Evolutionary conservation across 1,284 basidiomycete species (phyloP).

Genomic region (Puccinia coronata): DNA sequence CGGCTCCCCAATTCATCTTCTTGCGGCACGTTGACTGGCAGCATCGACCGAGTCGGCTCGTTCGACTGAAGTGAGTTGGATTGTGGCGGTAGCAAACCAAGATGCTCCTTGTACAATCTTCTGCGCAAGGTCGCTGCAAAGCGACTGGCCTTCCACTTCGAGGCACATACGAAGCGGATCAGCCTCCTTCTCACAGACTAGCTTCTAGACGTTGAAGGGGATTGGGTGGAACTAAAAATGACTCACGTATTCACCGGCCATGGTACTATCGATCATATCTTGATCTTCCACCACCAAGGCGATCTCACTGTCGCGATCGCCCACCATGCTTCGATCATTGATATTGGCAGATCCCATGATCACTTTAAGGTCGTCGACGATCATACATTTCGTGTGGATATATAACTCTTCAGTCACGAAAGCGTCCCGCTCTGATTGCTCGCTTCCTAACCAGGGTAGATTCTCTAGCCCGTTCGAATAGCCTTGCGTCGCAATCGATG

Average conservation of each 20-base stretch:
- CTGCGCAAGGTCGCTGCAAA: slow-evolving; percentile 77
- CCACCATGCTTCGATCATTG: slow-evolving; percentile 74
- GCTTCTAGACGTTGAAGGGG: not conserved
- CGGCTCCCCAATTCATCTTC: slow-evolving; percentile 67
- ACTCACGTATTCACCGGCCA: slow-evolving; percentile 69
- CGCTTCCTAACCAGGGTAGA: slow-evolving; percentile 75
- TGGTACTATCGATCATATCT: slow-evolving; percentile 72
- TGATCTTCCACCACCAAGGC: slow-evolving; percentile 83
- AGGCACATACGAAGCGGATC: not conserved
- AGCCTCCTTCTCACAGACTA: not conserved
- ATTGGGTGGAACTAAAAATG: not conserved
- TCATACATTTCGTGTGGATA: slow-evolving; percentile 76
- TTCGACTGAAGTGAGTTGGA: slow-evolving; percentile 59
- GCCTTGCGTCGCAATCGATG: slow-evolving; percentile 75
- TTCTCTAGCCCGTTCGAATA: slow-evolving; percentile 63
- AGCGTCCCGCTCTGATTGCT: slow-evolving; percentile 76
- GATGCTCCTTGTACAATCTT: slow-evolving; percentile 77
- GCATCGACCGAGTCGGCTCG: slow-evolving; percentile 64
- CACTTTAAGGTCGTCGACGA: slow-evolving; percentile 72
- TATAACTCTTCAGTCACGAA: slow-evolving; percentile 72
- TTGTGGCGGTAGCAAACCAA: slow-evolving; percentile 76
- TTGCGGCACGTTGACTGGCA: slow-evolving; percentile 70
- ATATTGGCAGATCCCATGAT: slow-evolving; percentile 85
- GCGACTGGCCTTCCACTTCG: slow-evolving; percentile 66
- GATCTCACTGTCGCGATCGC: slow-evolving; percentile 90